Evolutionary conservation across 352 stramenopile species (phyloP), one percentile per base, ranked within the genome.

Genomic region (Phytophthora pluvialis): DNA sequence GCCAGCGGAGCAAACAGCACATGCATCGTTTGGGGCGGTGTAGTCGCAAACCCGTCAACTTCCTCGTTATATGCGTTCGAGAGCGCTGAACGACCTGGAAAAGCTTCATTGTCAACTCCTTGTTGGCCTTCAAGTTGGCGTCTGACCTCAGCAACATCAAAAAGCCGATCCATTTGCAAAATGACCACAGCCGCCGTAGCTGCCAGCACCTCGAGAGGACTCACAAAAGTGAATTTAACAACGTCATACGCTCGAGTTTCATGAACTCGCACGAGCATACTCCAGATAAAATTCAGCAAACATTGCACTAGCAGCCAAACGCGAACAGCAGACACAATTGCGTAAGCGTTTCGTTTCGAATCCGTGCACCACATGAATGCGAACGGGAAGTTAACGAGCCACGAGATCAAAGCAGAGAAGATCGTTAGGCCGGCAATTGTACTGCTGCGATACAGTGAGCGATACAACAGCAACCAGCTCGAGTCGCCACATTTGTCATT

Each of bases 31-130:
- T 50, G 32, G 5, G 46, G 39, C 1, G 70, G 28, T 0, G 81
- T 85, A n/a, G 65, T 67, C 0, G 72, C 58, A 48, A 80, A 67
- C 21, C 76, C 70, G 16, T 86, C 73, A 21, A 86, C 67, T 15
- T 84, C 79, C 40, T 83, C 72, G 50, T 75, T 82, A 59, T 81
- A 87, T n/a, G 64, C 50, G 48, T 90, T 86, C 16, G 69, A 57
- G n/a, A 78, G 70, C 9, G 64, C 75, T 13, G 57, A 70, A 26
- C 63, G 56, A 29, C 48, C 64, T 1, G 25, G 18, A 56, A 90
- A 90, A 44, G 66, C 62, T 16, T 56, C 45, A 8, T 6, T 26
- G 36, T 88, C 78, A 47, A 71, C 60, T 9, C 56, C 13, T 33
- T 73, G 75, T 50, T 88, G 78, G 21, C 44, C 43, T 21, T 87